Conservation (phyloP, 352 stramenopile species). For the Globisporangium paddicum region DNA sequence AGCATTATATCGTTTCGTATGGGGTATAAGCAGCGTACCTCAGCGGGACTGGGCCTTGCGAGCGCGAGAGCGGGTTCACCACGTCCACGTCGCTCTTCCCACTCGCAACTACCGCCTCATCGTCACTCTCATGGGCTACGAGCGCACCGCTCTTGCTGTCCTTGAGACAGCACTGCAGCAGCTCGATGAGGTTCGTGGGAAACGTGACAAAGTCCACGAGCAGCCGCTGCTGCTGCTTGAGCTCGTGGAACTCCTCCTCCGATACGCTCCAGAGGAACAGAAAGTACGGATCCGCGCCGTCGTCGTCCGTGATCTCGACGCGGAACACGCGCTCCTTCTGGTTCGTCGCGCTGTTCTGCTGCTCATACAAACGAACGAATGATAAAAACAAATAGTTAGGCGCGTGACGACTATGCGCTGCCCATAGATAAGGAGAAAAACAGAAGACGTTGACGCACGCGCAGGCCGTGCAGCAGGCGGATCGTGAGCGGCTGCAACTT, state of each 20-base stretch:
- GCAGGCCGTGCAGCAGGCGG: constrained; percentile 65
- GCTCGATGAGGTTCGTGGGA: constrained; percentile 90
- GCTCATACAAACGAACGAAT: too few relatives aligned
- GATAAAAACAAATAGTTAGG: too few relatives aligned
- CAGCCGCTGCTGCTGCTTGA: constrained; percentile 92
- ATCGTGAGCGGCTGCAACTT: constrained; percentile 72
- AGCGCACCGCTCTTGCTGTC: constrained; percentile 42
- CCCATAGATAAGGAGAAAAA: too few relatives aligned
- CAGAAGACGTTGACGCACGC: too few relatives aligned
- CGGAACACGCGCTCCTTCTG: constrained; percentile 88
- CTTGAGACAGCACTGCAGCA: constrained; percentile 87
- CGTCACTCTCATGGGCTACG: constrained; percentile 16
- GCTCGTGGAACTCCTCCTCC: constrained; percentile 93
- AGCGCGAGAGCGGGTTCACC: constrained; percentile 32
- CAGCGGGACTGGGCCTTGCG: constrained; percentile 63
- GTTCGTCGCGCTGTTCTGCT: constrained; percentile 73
- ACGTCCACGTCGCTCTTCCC: constrained; percentile 6
- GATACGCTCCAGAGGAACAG: constrained; percentile 91
- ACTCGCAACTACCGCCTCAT: not conserved
- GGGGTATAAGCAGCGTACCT: constrained; percentile 46
- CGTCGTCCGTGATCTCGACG: constrained; percentile 92
- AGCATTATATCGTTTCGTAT: too few relatives aligned
- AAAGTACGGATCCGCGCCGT: constrained; percentile 90
- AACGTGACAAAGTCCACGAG: constrained; percentile 93
- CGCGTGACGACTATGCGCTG: not conserved